Percentiles rank a stretch among this genome's conserved stretches.
These are phyloP conservation scores for Dentipellis sp. DNA, from an alignment of 768 basidiomycete species.

Conservation along the genomic window DNA sequence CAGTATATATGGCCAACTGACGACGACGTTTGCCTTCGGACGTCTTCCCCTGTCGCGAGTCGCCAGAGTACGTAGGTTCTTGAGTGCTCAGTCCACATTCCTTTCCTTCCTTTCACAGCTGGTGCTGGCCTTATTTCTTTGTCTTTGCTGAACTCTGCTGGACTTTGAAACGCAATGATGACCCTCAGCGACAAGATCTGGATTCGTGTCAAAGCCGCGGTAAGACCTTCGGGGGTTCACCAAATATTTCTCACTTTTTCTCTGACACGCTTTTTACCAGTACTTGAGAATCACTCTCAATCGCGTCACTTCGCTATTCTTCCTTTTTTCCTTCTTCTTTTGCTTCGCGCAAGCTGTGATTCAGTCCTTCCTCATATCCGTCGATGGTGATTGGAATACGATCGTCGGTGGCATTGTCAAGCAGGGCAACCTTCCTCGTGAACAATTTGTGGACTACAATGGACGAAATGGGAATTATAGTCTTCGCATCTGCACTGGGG, in stretches of 20 bases:
- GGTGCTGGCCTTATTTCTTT: too few species aligned
- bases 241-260: background rate
- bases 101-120: too few species aligned
- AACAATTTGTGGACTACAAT: conserved; percentile 22
- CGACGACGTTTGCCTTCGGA: too few species aligned
- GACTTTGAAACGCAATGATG: background rate
- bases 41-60: too few species aligned
- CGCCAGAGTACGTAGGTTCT: too few species aligned
- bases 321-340: conserved; percentile 39
- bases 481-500: conserved; percentile 35
- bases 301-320: conserved; percentile 30
- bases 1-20: too few species aligned
- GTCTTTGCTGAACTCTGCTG: too few species aligned
- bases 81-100: too few species aligned
- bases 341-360: conserved; percentile 45
- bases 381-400: conserved; percentile 32
- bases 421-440: conserved; percentile 25
- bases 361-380: conserved; percentile 36
- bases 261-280: conserved; percentile 8
- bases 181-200: background rate
- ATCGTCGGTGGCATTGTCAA: conserved; percentile 30
- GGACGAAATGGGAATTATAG: conserved; percentile 20
- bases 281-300: conserved; percentile 23
- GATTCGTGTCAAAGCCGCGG: background rate
- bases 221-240: background rate